These are phyloP conservation scores for Alternaria sp. DNA, from an alignment of 2,329 filamentous ascomycete genomes.

Conservation along the genomic window DNA sequence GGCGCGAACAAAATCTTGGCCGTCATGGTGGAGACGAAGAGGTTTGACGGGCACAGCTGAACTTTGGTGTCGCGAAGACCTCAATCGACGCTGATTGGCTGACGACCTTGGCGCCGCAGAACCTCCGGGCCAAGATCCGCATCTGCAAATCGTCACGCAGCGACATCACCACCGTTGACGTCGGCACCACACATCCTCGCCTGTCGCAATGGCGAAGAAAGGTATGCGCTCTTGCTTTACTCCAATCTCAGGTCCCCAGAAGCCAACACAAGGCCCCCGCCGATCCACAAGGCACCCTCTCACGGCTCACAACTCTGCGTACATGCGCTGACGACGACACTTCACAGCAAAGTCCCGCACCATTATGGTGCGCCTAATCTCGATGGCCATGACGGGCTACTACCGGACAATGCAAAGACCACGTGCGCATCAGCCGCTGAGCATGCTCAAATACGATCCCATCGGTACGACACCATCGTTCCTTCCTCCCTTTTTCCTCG, in stretches of 20 bases:
- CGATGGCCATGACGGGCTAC: slow-evolving; percentile 98
- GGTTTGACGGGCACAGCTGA: not conserved
- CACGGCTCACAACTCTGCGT: not conserved
- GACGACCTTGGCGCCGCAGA: slow-evolving; percentile 16
- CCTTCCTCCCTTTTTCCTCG: not conserved
- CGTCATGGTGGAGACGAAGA: not conserved
- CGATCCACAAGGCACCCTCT: not conserved
- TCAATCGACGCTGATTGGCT: slow-evolving; percentile 28
- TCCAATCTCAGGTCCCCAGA: no score
- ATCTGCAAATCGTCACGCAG: slow-evolving; percentile 28
- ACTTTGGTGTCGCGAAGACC: not conserved
- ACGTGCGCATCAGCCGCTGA: slow-evolving; percentile 80
- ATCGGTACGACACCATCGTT: slow-evolving; percentile 68
- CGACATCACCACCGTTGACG: slow-evolving; percentile 17
- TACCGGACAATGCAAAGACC: slow-evolving; percentile 91
- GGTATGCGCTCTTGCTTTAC: slow-evolving; percentile 20
- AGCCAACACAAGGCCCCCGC: not conserved
- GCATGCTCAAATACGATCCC: slow-evolving; percentile 98
- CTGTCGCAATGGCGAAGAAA: slow-evolving; percentile 45
- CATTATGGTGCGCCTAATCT: slow-evolving; percentile 90
- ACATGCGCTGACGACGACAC: slow-evolving; percentile 22
- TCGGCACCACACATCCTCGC: slow-evolving; percentile 13
- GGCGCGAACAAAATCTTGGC: not conserved
- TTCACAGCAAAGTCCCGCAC: slow-evolving; percentile 83
- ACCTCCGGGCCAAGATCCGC: slow-evolving; percentile 19